Evolutionary conservation across 768 basidiomycete genomes (phyloP).

Genomic region (Erythrobasidium yunnanense): DNA sequence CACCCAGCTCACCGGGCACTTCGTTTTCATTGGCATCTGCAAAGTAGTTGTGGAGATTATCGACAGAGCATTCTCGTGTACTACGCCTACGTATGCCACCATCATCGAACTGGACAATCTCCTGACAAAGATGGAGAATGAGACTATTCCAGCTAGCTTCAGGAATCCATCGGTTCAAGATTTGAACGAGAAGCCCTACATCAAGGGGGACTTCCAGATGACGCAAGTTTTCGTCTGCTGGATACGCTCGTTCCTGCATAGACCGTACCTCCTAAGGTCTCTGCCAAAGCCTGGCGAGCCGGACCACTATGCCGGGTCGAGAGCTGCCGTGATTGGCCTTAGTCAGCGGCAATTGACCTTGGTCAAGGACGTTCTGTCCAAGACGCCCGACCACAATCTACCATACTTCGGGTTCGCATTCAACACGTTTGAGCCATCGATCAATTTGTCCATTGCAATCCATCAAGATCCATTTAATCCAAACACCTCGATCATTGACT

Average conservation of each 20-base stretch:
- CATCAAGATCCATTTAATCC: conserved; percentile 3
- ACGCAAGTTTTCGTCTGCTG: conserved; percentile 2
- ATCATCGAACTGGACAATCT: conserved; percentile 21
- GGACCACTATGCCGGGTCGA: conserved; percentile 19
- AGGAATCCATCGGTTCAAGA: conserved; percentile 1
- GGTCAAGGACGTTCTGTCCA: background rate
- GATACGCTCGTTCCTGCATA: conserved; percentile 19
- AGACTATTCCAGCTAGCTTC: conserved; percentile 13
- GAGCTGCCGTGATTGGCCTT: background rate
- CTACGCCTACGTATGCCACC: conserved; percentile 18
- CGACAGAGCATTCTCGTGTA: conserved; percentile 19
- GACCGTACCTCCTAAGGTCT: conserved; percentile 17
- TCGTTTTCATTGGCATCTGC: background rate
- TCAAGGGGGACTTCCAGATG: background rate
- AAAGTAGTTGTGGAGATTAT: conserved; percentile 16
- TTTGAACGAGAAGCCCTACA: conserved; percentile 14
- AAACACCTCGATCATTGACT: background rate
- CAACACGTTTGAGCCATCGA: conserved; percentile 13
- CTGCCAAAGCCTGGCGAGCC: conserved; percentile 14
- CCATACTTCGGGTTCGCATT: conserved; percentile 16
- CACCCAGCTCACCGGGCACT: conserved; percentile 4
- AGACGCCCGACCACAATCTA: background rate
- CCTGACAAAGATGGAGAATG: conserved; percentile 6
- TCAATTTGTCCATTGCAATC: conserved; percentile 14
- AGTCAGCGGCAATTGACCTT: background rate